Evolutionary conservation across 2,329 filamentous ascomycete genomes (phyloP).

Genomic region (Peltaster fructicola): DNA sequence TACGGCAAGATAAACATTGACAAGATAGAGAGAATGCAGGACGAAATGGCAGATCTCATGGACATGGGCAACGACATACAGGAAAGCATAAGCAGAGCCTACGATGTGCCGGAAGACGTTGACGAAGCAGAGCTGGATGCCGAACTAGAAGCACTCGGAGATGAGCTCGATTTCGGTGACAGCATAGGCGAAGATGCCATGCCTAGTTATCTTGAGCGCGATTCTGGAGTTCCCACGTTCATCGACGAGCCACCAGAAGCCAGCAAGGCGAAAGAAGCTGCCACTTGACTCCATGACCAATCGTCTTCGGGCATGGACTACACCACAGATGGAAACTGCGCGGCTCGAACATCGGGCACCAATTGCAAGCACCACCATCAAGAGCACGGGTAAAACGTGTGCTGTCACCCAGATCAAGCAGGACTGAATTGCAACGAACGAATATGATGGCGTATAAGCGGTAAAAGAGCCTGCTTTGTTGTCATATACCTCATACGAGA

Average conservation of each 20-base stretch:
- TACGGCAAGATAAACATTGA: constrained; percentile 96
- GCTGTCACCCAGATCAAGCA: too few species aligned
- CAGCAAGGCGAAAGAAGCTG: too few species aligned
- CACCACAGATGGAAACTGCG: too few species aligned
- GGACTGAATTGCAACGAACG: too few species aligned
- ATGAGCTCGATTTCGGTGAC: constrained; percentile 80
- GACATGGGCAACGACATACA: constrained; percentile 97
- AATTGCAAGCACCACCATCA: too few species aligned
- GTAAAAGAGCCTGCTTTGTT: too few species aligned
- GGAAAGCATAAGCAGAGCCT: constrained; percentile 76
- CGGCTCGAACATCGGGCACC: too few species aligned
- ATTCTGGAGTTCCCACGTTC: constrained; percentile 58
- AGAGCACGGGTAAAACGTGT: too few species aligned
- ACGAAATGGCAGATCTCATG: constrained; percentile 97
- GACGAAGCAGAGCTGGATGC: constrained; percentile 94
- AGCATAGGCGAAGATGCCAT: constrained; percentile 39
- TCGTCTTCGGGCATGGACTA: too few species aligned
- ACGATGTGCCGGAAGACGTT: constrained; percentile 91
- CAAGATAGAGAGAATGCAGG: constrained; percentile 93
- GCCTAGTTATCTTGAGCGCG: constrained; percentile 74
- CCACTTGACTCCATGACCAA: too few species aligned
- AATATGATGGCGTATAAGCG: too few species aligned
- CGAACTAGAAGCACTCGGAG: constrained; percentile 81
- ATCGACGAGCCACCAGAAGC: constrained; percentile 65
- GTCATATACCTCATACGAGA: too few species aligned